Evolutionary conservation across 345 rosid species (phyloP).

Genomic region (Gossypium mustelinum): DNA sequence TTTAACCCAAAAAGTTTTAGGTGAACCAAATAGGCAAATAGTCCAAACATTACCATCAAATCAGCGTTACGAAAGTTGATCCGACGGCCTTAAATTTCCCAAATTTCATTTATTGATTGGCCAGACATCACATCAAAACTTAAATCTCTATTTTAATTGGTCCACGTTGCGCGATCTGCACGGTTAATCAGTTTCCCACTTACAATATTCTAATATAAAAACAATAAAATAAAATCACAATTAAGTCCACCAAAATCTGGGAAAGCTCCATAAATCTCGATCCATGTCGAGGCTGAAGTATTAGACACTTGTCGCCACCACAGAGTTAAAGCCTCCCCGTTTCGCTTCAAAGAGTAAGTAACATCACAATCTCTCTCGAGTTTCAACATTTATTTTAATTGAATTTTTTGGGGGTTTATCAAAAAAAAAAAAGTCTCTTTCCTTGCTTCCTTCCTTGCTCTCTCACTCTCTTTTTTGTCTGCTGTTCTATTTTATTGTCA

Average conservation of each 20-base stretch:
- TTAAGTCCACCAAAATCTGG: background rate
- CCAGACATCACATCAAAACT: slow-evolving; percentile 28
- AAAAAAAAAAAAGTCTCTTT: background rate
- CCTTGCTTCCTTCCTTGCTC: background rate
- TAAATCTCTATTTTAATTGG: slow-evolving; percentile 31
- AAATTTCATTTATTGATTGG: slow-evolving; percentile 38
- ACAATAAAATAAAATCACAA: background rate
- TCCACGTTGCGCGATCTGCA: slow-evolving; percentile 45
- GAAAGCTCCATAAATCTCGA: slow-evolving; percentile 49
- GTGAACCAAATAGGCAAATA: no score
- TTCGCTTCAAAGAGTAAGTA: slow-evolving; percentile 14
- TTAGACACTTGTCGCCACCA: slow-evolving; percentile 80
- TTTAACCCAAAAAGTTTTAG: background rate
- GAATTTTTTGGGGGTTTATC: background rate
- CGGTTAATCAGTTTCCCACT: slow-evolving; percentile 28
- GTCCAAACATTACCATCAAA: slow-evolving; percentile 7
- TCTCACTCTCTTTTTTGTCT: background rate
- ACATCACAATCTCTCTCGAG: slow-evolving; percentile 29
- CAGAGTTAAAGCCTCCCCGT: slow-evolving; percentile 7
- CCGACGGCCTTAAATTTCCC: slow-evolving; percentile 38
- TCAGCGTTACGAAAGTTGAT: slow-evolving; percentile 26
- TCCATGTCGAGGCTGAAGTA: slow-evolving; percentile 53
- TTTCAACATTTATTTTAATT: slow-evolving; percentile 11
- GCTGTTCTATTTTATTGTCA: background rate
- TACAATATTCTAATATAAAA: background rate